These are phyloP conservation scores for Aspergillus nanangensis DNA, from an alignment of 495 filamentous ascomycete species.

Conservation along the genomic window DNA sequence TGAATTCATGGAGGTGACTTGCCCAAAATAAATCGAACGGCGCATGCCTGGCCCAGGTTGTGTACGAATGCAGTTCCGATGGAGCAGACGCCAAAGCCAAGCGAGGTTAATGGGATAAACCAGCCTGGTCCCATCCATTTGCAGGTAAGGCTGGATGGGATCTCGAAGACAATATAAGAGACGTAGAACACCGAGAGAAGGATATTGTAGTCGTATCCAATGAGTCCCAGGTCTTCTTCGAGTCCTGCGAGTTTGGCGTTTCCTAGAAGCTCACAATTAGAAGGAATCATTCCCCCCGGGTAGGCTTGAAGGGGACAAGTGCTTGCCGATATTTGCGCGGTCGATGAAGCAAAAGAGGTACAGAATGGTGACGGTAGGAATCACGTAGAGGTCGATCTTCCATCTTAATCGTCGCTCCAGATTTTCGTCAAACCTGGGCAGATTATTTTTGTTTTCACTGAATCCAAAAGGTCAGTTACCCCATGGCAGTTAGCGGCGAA, in stretches of 20 bases:
- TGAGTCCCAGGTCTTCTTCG: slow-evolving; percentile 46
- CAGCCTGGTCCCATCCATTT: slow-evolving; percentile 48
- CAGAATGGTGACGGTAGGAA: slow-evolving; percentile 43
- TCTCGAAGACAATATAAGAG: slow-evolving; percentile 74
- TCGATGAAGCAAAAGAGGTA: slow-evolving; percentile 54
- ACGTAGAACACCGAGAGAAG: slow-evolving; percentile 67
- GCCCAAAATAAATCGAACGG: slow-evolving; percentile 53
- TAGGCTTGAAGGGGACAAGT: not conserved
- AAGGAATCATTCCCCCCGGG: slow-evolving; percentile 7
- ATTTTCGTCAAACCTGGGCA: slow-evolving; percentile 52
- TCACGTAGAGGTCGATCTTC: slow-evolving; percentile 45
- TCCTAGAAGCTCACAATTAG: slow-evolving; percentile 10
- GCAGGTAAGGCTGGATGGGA: slow-evolving; percentile 64
- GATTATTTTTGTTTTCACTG: no score
- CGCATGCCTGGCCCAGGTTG: slow-evolving; percentile 33
- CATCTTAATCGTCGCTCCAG: slow-evolving; percentile 48
- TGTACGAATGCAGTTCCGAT: slow-evolving; percentile 45
- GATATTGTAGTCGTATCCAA: slow-evolving; percentile 57
- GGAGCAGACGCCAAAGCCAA: slow-evolving; percentile 46
- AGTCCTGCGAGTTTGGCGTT: slow-evolving; percentile 37
- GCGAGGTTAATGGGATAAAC: slow-evolving; percentile 43
- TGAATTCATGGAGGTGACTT: no score
- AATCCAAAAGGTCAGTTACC: no score
- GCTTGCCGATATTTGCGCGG: slow-evolving; percentile 57
- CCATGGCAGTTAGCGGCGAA: no score